Base-by-base conservation (phyloP, 768 basidiomycete species). In the Gloeopeniophorella convolvens region DNA sequence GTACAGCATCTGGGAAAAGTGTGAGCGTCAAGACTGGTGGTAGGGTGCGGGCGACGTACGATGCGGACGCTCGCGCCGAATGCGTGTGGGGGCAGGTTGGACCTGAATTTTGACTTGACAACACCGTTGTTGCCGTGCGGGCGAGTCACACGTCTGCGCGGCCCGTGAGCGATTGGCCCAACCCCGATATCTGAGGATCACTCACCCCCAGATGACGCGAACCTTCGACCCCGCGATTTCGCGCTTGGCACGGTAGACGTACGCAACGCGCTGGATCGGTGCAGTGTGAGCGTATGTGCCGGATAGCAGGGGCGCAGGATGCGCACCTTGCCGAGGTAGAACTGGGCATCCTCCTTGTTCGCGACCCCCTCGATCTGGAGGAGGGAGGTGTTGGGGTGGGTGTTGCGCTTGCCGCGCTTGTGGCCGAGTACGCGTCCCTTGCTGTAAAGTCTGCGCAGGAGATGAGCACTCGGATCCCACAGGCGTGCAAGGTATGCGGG, bases 321-420 rank as follows among this genome's bases (percentile, higher is more conserved):
- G 64, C 80, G 62, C 61, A 96, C 92, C 87, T 99, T 99, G 66
- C 96, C 96, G 56, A 98, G 82, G 80, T 99, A 99, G 72, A 93
- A 95, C 68, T 91, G 85, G 33, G 94, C 90, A 65, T 95, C 93
- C 74, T 95, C 82, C 72, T 93, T 89, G 63, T 73, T 84, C 58
- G 82, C 80, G 50, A 97, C 93, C 65, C 95, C 95, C 76, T 99
- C 96, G 66, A 99, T 90, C 72, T 95, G 92, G 64, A 99, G 72
- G 62, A 99, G 84, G 47, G 91, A 90, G 55, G 93, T 96, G 78
- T 95, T 95, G 66, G 92, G 93, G 66, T 85, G 80, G 51, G 87
- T 78, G 80, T 98, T 97, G 66, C 92, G 86, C 77, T 98, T 98
- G 55, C 89, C 93, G 59, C 96, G 90, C 77, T 97, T 97, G 89